phyloP scores from a whole-genome alignment of 129 eudicot genomes.

The Arctium lappa region DNA sequence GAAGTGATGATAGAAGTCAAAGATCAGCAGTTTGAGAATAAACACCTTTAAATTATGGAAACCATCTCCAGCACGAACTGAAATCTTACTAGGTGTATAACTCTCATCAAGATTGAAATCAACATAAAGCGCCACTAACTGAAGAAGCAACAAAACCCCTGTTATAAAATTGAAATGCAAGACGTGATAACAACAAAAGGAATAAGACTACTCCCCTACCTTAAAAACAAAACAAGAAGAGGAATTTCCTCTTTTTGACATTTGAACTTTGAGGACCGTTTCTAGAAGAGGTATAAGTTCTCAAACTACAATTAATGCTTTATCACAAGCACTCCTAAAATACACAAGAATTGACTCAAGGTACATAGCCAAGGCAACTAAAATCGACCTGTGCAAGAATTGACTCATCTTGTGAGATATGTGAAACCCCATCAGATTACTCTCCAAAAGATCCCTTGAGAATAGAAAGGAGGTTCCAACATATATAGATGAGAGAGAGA shows the following conservation, averaged over 20 bases:
- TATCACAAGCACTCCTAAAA: neutral
- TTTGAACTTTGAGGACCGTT: neutral
- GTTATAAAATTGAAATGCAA: neutral
- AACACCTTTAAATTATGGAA: conserved; percentile 90
- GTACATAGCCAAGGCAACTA: neutral
- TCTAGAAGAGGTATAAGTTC: neutral
- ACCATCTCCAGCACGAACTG: conserved; percentile 93
- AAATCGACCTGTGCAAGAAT: neutral
- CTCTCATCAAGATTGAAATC: conserved; percentile 99
- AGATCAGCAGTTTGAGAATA: neutral
- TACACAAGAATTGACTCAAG: neutral
- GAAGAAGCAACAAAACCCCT: conserved; percentile 16
- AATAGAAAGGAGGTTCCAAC: no score
- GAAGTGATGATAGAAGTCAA: neutral
- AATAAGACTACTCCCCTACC: neutral
- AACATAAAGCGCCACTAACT: conserved; percentile 78
- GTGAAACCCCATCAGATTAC: no score
- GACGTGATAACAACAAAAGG: neutral
- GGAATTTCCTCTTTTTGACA: neutral
- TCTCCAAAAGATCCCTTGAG: no score
- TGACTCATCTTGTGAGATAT: neutral
- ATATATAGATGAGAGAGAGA: no score
- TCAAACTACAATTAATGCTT: no score
- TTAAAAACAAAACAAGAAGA: neutral
- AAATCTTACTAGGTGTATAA: conserved; percentile 97